phyloP scores from a whole-genome alignment of 352 stramenopile species.

The Sclerospora graminicola region DNA sequence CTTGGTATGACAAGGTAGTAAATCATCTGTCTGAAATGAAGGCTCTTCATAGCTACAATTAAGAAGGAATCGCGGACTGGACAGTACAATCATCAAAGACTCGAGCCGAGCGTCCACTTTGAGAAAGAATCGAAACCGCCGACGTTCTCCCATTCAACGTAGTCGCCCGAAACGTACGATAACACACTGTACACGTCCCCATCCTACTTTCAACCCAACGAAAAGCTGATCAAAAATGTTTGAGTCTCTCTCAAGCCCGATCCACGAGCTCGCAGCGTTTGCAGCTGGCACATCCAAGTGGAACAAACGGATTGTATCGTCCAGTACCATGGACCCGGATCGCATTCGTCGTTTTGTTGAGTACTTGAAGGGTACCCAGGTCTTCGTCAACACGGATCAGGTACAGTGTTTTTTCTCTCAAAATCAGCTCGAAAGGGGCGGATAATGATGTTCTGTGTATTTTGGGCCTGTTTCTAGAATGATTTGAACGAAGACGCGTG shows the following conservation, averaged over 20 bases:
- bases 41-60: conserved; percentile 47
- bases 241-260: conserved; percentile 49
- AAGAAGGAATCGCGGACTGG: conserved; percentile 52
- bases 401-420: no score
- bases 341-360: conserved; percentile 66
- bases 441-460: conserved; percentile 3
- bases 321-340: conserved; percentile 34
- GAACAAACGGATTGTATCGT: conserved; percentile 47
- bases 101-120: background rate
- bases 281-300: conserved; percentile 53
- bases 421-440: no score
- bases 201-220: conserved; percentile 2
- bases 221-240: conserved; percentile 28
- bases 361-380: conserved; percentile 45
- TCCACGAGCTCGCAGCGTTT: conserved; percentile 51
- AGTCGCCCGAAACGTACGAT: conserved; percentile 9
- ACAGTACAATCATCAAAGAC: conserved; percentile 21
- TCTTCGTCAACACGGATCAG: conserved; percentile 46
- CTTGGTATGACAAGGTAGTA: conserved; percentile 43
- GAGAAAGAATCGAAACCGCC: conserved; percentile 11
- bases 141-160: conserved; percentile 14
- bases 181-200: conserved; percentile 1
- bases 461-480: conserved; percentile 23
- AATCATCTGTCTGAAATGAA: conserved; percentile 47
- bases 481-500: conserved; percentile 78